phyloP scores from a whole-genome alignment of 169 alveolate species.

The Amoebophrya sp. region DNA sequence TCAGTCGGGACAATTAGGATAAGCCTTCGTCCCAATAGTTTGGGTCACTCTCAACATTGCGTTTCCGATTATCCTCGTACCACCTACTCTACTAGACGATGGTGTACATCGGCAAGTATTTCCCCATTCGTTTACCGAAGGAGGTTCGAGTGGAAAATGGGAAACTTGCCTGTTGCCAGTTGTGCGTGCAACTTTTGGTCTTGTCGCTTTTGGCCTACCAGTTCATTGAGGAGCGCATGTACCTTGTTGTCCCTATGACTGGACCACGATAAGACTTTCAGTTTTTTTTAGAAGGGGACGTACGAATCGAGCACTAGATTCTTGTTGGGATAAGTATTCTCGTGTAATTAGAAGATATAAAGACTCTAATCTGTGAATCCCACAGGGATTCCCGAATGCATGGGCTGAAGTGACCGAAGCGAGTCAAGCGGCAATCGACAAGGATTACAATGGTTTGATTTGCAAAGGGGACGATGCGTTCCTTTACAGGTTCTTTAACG shows the following conservation, averaged over 20 bases:
- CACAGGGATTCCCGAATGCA: neutral
- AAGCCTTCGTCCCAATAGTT: too few relatives aligned
- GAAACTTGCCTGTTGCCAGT: neutral
- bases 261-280: too few relatives aligned
- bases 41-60: too few relatives aligned
- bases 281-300: too few relatives aligned
- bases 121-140: neutral
- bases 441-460: neutral
- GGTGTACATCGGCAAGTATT: neutral
- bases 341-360: too few relatives aligned
- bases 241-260: too few relatives aligned
- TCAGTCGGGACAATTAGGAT: too few relatives aligned
- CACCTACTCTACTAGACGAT: too few relatives aligned
- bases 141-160: neutral
- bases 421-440: neutral
- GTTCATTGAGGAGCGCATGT: constrained; percentile 1
- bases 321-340: too few relatives aligned
- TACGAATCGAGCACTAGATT: too few relatives aligned
- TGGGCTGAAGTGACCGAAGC: neutral
- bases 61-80: too few relatives aligned
- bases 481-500: neutral
- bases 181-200: neutral
- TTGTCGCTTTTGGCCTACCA: neutral
- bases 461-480: neutral
- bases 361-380: too few relatives aligned